phyloP scores from a whole-genome alignment of 345 rosid genomes.

The Euphorbia peplus region DNA sequence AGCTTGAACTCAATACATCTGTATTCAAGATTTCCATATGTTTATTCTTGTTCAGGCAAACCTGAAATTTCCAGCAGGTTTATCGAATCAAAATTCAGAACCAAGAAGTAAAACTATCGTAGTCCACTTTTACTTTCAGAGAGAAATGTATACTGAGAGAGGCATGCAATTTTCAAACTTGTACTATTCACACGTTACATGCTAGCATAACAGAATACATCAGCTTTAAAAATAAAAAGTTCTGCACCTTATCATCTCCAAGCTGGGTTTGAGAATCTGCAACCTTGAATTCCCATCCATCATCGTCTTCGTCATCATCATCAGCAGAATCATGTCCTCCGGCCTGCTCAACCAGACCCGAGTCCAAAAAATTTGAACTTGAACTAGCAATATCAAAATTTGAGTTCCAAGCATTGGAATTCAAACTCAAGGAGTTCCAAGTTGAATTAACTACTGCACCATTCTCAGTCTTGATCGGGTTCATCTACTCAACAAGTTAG shows the following conservation, averaged over 20 bases:
- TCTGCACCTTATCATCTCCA: conserved; percentile 5
- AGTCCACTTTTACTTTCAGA: background rate
- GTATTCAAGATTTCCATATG: background rate
- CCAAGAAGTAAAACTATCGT: background rate
- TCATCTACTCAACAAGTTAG: conserved; percentile 19
- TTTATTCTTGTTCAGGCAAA: conserved; percentile 9
- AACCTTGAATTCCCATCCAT: conserved; percentile 47
- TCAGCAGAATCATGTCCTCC: conserved; percentile 7
- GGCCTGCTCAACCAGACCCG: conserved; percentile 12
- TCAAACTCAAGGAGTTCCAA: conserved; percentile 37
- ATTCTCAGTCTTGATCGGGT: conserved; percentile 26
- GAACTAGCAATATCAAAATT: conserved; percentile 14
- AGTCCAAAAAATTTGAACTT: conserved; percentile 22
- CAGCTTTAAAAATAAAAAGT: background rate
- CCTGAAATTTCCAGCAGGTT: conserved; percentile 4
- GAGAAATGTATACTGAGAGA: background rate
- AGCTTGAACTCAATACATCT: background rate
- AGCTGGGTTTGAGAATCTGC: conserved; percentile 24
- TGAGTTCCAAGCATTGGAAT: conserved; percentile 25
- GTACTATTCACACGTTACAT: background rate
- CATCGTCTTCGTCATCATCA: conserved; percentile 33
- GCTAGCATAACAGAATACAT: background rate
- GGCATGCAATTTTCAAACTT: background rate
- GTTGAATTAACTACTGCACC: conserved; percentile 15
- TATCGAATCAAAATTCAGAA: background rate